Evolutionary conservation across 2,329 filamentous ascomycete genomes (phyloP), one percentile per base, ranked within the genome.

Genomic region (Epichloe hybrida): DNA sequence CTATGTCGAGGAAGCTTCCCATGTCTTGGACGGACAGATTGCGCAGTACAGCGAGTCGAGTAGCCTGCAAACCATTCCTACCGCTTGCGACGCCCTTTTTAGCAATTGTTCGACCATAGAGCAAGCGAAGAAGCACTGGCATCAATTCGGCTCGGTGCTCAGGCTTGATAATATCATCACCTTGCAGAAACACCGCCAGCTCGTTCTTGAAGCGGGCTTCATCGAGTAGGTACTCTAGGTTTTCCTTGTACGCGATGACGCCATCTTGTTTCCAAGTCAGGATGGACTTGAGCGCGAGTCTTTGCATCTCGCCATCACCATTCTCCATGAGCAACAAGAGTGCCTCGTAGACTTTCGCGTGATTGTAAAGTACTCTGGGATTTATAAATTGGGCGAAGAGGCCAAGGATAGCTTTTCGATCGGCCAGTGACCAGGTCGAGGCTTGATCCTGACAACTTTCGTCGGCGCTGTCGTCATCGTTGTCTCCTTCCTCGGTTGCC

Each of bases 151-250:
- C 61, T 8, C 85, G 80, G 61, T 98, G 88, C 48, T 84, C 79
- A 6, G 81, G 71, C 57, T 83, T 81, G 56, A 96, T 84, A 50
- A 83, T 69, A 51, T 81, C 81, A 17, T 86, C 83, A 15, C 84
- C 79, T 61, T 88, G 84, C 49, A 98, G 77, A 56, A 98, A 85
- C 4, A 93, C 81, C 0, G 88, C 84, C n/a, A 98, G 76, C 63
- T 97, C 91, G 61, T 97, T 93, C 61, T 89, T 88, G 69, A 97
- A 95, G 46, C 87, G 80, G 23, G 86, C 83, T 55, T 97, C 93
- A 57, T 98, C 93, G 8, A 97, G 77, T 2, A 98, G 73, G 58
- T 88, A 90, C 54, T 88, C 77, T 23, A 98, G 69, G 58, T 90
- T 88, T 58, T 96, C 89, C 59, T 89, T 81, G 61, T 97, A 95